A percentile compares a stretch with the other conserved stretches of the same genome.
Evolutionary conservation across 768 basidiomycete species (phyloP).

Genomic region (Paxillus ammoniavirescens): DNA sequence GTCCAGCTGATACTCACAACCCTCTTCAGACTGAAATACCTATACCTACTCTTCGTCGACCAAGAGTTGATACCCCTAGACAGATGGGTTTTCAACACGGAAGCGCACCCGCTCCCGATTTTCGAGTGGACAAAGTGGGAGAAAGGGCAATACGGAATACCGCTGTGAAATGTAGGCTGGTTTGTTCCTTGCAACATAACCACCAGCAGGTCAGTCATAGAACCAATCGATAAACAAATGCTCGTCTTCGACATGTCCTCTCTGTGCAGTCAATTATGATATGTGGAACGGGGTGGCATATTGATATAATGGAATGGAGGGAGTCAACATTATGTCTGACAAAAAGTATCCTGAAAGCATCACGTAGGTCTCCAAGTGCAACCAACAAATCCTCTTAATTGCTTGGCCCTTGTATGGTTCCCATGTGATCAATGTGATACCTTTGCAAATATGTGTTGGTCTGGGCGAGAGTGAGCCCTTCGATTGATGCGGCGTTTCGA

Average conservation of each 20-base stretch:
- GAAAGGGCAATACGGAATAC: slow-evolving; percentile 15
- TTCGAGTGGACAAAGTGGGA: slow-evolving; percentile 27
- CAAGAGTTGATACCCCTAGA: slow-evolving; percentile 32
- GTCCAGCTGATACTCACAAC: neutral
- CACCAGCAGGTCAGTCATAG: too few relatives aligned
- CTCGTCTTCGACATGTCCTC: too few relatives aligned
- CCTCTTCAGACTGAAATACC: slow-evolving; percentile 19
- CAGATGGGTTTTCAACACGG: slow-evolving; percentile 39
- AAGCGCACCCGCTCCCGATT: slow-evolving; percentile 38
- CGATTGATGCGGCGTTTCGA: too few relatives aligned
- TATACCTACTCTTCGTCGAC: slow-evolving; percentile 29
- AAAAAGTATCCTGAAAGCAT: too few relatives aligned
- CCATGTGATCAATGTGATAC: too few relatives aligned
- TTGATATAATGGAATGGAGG: too few relatives aligned
- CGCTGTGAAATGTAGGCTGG: neutral
- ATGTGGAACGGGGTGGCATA: too few relatives aligned
- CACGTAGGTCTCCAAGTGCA: neutral
- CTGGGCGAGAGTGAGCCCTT: too few relatives aligned
- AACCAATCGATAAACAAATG: too few relatives aligned
- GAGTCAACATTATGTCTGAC: too few relatives aligned
- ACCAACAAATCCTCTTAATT: neutral
- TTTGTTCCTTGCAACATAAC: neutral
- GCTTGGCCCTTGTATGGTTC: neutral
- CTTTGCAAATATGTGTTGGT: too few relatives aligned
- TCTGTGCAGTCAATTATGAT: too few relatives aligned